Evolutionary conservation across 176 grass and related monocot genomes (phyloP), one percentile per base, ranked within the genome.

Genomic region (Aegilops longissima): DNA sequence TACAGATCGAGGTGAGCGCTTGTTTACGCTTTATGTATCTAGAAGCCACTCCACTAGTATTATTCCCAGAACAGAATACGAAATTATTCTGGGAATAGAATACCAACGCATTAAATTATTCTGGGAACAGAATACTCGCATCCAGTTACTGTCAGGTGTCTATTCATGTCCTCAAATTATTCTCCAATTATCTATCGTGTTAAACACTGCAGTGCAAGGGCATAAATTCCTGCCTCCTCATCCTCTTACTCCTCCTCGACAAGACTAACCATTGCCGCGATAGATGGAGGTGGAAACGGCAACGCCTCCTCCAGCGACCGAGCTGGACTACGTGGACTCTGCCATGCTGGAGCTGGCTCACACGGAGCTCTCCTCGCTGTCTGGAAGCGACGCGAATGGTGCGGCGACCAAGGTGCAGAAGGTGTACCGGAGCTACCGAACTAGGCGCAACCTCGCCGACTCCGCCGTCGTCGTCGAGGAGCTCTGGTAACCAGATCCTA

Each of bases 381-480:
- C 58, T 4, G 84, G 8, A 21, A 81, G 70, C 11, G 81, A 49
- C 69, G 73, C 23, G 66, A 82, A 82, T 89, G 86, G 80, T 35
- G 95, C 95, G 1, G 95, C 93, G 17, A 98, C 93, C 61, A 98
- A 91, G 90, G n/a, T 98, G 42, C 96, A 98, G 88, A 98, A 96
- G 93, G 82, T 91, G 45, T 98, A 98, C 78, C 89, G 96, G 70
- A 93, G 96, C 88, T 98, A 98, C 86, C 96, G 96, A 34, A 98
- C 96, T 29, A 83, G 96, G 8, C 92, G 93, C 79, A 90, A 87
- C 90, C 84, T 98, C 62, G 93, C 96, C 40, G 93, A 98, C 86
- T 91, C 96, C 76, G 96, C 90, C 39, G 90, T 98, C 76, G 90
- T 98, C 88, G 93, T 91, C 73, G 96, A 98, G 89, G 96, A 95